Evolutionary conservation across 805 yeast genomes (phyloP).

Genomic region (Cyberlindnera nakhonratchasimensis): DNA sequence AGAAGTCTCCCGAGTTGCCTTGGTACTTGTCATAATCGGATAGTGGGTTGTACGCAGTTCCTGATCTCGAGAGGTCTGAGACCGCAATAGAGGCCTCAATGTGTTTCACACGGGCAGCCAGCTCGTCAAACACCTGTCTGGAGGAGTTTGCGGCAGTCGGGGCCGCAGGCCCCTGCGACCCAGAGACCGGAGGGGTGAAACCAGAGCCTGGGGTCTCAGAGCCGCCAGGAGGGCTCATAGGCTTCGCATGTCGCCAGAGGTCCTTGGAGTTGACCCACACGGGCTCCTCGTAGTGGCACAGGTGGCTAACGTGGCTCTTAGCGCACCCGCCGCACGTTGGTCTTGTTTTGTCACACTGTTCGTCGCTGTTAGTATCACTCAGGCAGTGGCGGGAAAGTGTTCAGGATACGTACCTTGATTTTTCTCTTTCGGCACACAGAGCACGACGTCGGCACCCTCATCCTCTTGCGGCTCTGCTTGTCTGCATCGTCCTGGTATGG

Average conservation of each 20-base stretch:
- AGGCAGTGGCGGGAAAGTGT: too few relatives aligned
- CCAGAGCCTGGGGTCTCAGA: too few relatives aligned
- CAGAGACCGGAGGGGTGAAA: too few relatives aligned
- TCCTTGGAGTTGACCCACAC: slow-evolving; percentile 52
- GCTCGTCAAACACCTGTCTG: slow-evolving; percentile 26
- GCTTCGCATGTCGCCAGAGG: slow-evolving; percentile 36
- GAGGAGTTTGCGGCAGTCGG: neutral
- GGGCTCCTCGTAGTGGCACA: slow-evolving; percentile 55
- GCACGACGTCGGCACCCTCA: slow-evolving; percentile 46
- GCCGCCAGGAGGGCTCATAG: slow-evolving; percentile 8
- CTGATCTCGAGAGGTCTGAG: slow-evolving; percentile 28
- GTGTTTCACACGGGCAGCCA: slow-evolving; percentile 42
- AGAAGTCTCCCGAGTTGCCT: neutral
- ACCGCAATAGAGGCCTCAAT: slow-evolving; percentile 43
- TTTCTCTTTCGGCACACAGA: slow-evolving; percentile 47
- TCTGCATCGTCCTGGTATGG: slow-evolving; percentile 1
- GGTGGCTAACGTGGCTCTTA: slow-evolving; percentile 52
- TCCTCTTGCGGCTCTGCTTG: slow-evolving; percentile 33
- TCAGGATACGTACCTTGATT: slow-evolving; percentile 29
- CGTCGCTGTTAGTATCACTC: slow-evolving; percentile 3
- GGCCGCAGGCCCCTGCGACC: too few relatives aligned
- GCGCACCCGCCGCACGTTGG: slow-evolving; percentile 54
- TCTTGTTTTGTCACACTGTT: slow-evolving; percentile 41
- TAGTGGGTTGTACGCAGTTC: neutral
- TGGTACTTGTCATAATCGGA: neutral